phyloP scores from a whole-genome alignment of 306 rosid genomes.

The Leucaena leucocephala region DNA sequence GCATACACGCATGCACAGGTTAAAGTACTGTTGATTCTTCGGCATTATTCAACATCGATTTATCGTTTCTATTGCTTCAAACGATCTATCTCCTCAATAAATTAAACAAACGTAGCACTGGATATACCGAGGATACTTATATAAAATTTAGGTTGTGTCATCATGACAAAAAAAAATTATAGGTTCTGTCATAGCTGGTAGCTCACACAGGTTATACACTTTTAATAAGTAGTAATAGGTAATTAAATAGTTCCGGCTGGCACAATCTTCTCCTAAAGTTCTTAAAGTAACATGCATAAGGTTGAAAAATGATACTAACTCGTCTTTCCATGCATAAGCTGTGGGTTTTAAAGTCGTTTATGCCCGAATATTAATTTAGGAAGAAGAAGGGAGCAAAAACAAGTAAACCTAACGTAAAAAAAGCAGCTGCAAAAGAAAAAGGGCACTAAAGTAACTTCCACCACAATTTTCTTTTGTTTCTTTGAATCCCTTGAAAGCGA shows the following conservation, averaged over 20 bases:
- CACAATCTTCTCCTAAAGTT: background rate
- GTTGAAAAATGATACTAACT: background rate
- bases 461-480: conserved; percentile 33
- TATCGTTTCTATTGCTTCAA: background rate
- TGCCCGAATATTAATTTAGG: background rate
- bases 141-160: background rate
- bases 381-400: background rate
- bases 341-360: background rate
- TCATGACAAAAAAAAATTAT: background rate
- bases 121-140: background rate
- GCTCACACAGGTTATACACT: background rate
- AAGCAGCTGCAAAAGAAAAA: conserved; percentile 24
- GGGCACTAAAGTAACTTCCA: conserved; percentile 45
- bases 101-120: too few relatives aligned
- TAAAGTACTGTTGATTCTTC: too few relatives aligned
- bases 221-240: background rate
- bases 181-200: background rate
- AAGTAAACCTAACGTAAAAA: background rate
- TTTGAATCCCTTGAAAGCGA: conserved; percentile 47
- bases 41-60: too few relatives aligned
- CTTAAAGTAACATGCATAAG: background rate
- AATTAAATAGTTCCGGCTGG: background rate
- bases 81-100: background rate
- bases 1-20: too few relatives aligned
- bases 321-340: background rate